phyloP scores from a whole-genome alignment of 768 basidiomycete species.

The Leucocoprinus leucothites region DNA sequence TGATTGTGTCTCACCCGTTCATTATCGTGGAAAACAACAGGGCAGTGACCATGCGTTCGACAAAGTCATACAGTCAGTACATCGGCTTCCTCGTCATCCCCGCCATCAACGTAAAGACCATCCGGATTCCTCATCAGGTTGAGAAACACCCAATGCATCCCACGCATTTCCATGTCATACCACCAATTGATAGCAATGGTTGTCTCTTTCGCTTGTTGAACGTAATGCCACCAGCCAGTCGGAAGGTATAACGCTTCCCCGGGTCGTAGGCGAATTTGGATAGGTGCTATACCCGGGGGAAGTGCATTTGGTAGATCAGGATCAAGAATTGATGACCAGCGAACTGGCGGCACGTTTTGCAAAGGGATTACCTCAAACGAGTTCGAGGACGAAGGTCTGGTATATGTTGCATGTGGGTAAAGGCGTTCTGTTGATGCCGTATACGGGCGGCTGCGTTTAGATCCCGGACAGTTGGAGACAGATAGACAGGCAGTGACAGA shows the following conservation, averaged over 20 bases:
- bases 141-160: conserved; percentile 67
- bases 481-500: conserved; percentile 24
- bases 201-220: conserved; percentile 61
- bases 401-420: conserved; percentile 69
- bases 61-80: neutral
- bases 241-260: conserved; percentile 89
- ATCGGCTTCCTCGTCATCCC: conserved; percentile 13
- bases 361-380: conserved; percentile 31
- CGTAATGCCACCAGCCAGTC: conserved; percentile 94
- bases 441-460: conserved; percentile 8
- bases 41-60: conserved; percentile 2
- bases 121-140: conserved; percentile 50
- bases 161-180: conserved; percentile 79
- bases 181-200: conserved; percentile 85
- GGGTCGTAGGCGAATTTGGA: conserved; percentile 59
- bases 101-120: conserved; percentile 29
- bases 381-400: conserved; percentile 35
- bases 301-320: conserved; percentile 48
- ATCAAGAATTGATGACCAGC: conserved; percentile 79
- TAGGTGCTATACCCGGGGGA: conserved; percentile 55
- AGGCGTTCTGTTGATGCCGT: conserved; percentile 40
- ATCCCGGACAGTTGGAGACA: neutral
- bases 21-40: neutral
- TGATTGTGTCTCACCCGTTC: neutral
- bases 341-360: conserved; percentile 40